Evolutionary conservation across 2,329 filamentous ascomycete species (phyloP), one percentile per base, ranked within the genome.

Genomic region (Calycina marina): DNA sequence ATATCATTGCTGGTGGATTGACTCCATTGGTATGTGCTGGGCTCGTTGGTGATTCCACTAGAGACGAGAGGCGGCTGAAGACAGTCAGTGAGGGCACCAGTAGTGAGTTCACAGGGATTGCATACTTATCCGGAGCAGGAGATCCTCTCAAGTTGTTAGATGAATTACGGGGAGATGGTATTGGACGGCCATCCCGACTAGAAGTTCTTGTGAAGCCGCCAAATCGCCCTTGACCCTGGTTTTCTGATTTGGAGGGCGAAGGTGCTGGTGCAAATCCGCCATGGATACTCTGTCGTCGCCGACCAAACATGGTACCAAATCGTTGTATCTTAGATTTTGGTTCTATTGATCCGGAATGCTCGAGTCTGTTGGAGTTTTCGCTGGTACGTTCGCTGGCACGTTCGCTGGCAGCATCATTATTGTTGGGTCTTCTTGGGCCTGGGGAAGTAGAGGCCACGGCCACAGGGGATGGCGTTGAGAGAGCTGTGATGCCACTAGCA

Each of bases 251-350:
- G 20, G 60, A 56, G 2, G 68, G 63, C 0, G 65, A 76, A 44
- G 65, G 61, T n/a, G 48, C 45, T 32, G 51, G 58, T 66, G 36
- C 60, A 69, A 50, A 68, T 55, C 75, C 60, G 39, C 64, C 65
- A 54, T 81, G 63, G 35, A 80, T 61, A 52, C 75, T 81, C 52
- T 79, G 73, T 24, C 76, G 63, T 37, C 73, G 60, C 14, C 73
- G 64, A 16, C 70, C 67, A 27, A 82, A 65, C 60, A 82, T 76
- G 9, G 77, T 82, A 11, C 77, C 77, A 32, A 83, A 64, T 34
- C 75, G 67, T 22, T 22, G 8, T 9, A 22, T 8, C 20, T n/a
- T n/a, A 3, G 8, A 9, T n/a, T 8, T 8, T 2, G 20, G 8
- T 9, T 8, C 8, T n/a, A n/a, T n/a, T n/a, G n/a, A n/a, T n/a